These are phyloP conservation scores for Colletotrichum shisoi DNA, from an alignment of 2,329 filamentous ascomycete species.

Conservation along the genomic window DNA sequence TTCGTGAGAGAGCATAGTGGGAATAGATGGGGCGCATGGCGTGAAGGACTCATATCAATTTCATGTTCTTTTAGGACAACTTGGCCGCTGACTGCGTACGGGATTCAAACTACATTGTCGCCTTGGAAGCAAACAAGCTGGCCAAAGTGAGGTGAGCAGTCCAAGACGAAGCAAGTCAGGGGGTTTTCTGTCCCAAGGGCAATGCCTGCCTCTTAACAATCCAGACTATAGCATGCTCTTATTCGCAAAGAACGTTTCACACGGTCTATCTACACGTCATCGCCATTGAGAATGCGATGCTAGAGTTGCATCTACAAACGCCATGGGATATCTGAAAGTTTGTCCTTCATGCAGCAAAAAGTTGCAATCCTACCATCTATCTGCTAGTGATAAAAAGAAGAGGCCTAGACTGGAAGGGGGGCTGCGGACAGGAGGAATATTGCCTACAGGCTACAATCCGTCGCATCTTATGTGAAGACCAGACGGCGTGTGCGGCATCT, in stretches of 20 bases:
- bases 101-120: not conserved
- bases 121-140: too few relatives aligned
- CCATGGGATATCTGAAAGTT: not conserved
- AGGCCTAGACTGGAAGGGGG: conserved; percentile 1
- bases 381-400: not conserved
- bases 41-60: conserved; percentile 26
- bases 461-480: conserved; percentile 28
- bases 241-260: conserved; percentile 13
- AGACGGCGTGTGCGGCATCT: conserved; percentile 35
- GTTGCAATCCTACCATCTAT: not conserved
- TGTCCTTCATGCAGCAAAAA: not conserved
- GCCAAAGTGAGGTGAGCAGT: not conserved
- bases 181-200: conserved; percentile 2
- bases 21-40: conserved; percentile 20
- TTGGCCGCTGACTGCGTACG: conserved; percentile 12
- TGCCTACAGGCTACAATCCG: not conserved
- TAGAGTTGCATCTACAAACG: conserved; percentile 13
- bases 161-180: conserved; percentile 5
- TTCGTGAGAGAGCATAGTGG: conserved; percentile 10
- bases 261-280: conserved; percentile 19
- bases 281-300: conserved; percentile 13
- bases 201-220: conserved; percentile 12
- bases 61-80: conserved; percentile 27
- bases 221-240: conserved; percentile 3
- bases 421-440: conserved; percentile 9